Evolutionary conservation across 208 protist genomes (phyloP).

Genomic region (Trypanosoma vivax): DNA sequence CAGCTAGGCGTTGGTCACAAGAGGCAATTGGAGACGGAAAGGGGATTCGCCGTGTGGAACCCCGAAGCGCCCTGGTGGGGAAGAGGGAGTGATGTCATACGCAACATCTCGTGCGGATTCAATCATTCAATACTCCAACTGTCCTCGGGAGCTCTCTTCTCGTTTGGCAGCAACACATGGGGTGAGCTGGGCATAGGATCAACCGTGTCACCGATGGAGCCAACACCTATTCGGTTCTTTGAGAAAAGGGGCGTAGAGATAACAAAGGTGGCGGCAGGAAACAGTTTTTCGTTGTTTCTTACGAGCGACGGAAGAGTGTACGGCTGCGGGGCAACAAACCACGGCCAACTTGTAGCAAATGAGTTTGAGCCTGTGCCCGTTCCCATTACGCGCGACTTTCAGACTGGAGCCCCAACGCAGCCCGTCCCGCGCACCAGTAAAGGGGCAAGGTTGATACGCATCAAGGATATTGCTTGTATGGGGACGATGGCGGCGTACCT

Average conservation of each 20-base stretch:
- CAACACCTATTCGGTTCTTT: slow-evolving; percentile 47
- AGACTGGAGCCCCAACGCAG: slow-evolving; percentile 6
- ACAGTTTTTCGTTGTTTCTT: slow-evolving; percentile 68
- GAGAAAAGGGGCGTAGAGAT: slow-evolving; percentile 26
- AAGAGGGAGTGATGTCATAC: slow-evolving; percentile 16
- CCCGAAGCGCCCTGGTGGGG: slow-evolving; percentile 44
- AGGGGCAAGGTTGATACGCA: slow-evolving; percentile 38
- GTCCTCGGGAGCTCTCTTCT: slow-evolving; percentile 35
- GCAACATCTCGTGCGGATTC: slow-evolving; percentile 37
- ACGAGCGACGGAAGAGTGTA: slow-evolving; percentile 53
- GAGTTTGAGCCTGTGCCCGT: slow-evolving; percentile 56
- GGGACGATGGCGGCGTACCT: slow-evolving; percentile 39
- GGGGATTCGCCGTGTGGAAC: slow-evolving; percentile 58
- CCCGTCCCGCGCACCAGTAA: background rate
- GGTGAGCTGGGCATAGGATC: slow-evolving; percentile 61
- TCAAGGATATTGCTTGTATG: slow-evolving; percentile 58
- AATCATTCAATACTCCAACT: slow-evolving; percentile 51
- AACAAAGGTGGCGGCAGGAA: slow-evolving; percentile 44
- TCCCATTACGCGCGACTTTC: slow-evolving; percentile 41
- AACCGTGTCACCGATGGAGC: slow-evolving; percentile 51
- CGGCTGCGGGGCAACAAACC: slow-evolving; percentile 61
- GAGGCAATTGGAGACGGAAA: slow-evolving; percentile 16
- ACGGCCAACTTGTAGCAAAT: slow-evolving; percentile 57
- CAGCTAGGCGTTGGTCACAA: slow-evolving; percentile 70
- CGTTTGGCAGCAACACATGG: slow-evolving; percentile 72